These are phyloP conservation scores for Camelina neglecta DNA, from an alignment of 345 rosid species.

Conservation along the genomic window DNA sequence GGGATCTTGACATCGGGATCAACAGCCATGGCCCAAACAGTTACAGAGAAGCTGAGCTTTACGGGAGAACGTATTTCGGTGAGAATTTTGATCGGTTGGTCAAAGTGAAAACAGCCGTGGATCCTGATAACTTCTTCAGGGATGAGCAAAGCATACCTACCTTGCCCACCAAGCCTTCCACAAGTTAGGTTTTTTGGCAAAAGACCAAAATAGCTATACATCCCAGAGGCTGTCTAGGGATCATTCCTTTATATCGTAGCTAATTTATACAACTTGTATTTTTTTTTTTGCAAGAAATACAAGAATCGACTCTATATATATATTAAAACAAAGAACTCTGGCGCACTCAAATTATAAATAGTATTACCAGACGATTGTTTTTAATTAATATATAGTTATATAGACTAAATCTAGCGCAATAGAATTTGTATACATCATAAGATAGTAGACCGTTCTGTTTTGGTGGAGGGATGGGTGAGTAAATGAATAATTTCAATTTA, in stretches of 20 bases:
- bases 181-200: not conserved
- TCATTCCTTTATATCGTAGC: too few relatives aligned
- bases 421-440: too few relatives aligned
- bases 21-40: constrained; percentile 31
- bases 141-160: constrained; percentile 59
- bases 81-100: constrained; percentile 57
- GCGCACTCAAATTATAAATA: too few relatives aligned
- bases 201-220: not conserved
- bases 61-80: constrained; percentile 55
- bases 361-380: too few relatives aligned
- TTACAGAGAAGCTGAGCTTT: constrained; percentile 50
- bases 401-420: too few relatives aligned
- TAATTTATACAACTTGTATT: too few relatives aligned
- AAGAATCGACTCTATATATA: not conserved
- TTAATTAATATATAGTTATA: too few relatives aligned
- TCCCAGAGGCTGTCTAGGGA: constrained; percentile 1
- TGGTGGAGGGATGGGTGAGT: too few relatives aligned
- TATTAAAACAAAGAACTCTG: too few relatives aligned
- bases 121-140: constrained; percentile 56
- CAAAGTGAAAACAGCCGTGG: constrained; percentile 51
- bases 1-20: constrained; percentile 60
- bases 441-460: too few relatives aligned
- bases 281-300: not conserved
- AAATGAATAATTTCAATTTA: too few relatives aligned
- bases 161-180: constrained; percentile 24